Conservation (phyloP, 176 grass and related monocot species). For the Lolium rigidum region DNA sequence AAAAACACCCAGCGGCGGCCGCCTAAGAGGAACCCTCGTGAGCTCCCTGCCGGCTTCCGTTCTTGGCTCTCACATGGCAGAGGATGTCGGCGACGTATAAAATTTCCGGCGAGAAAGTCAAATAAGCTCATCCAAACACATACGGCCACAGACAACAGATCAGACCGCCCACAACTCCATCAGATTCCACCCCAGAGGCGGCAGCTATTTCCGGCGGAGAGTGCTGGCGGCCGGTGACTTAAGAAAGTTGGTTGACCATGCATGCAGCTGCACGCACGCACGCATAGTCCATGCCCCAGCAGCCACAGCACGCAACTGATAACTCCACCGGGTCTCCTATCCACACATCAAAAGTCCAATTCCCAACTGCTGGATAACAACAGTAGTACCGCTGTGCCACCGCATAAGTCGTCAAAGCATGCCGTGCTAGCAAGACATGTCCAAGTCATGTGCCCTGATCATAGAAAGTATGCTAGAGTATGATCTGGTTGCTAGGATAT, state of each 20-base stretch:
- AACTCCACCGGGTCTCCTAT: background rate
- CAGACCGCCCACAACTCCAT: background rate
- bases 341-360: constrained; percentile 23
- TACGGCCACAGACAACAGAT: background rate
- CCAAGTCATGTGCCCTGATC: background rate
- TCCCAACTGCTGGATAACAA: constrained; percentile 4
- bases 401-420: constrained; percentile 36
- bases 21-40: background rate
- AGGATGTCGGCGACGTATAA: background rate
- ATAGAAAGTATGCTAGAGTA: background rate
- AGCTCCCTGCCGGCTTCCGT: background rate
- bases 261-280: background rate
- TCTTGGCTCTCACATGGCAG: background rate
- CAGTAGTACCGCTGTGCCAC: background rate
- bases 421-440: constrained; percentile 12
- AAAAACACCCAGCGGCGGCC: background rate
- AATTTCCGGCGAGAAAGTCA: background rate
- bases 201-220: background rate
- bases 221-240: background rate
- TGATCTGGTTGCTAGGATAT: background rate
- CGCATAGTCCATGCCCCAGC: constrained; percentile 4
- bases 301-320: background rate
- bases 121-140: background rate
- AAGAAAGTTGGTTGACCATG: background rate
- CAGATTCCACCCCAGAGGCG: background rate